A percentile compares a stretch with the other conserved stretches of the same genome.
Evolutionary conservation across 805 yeast species (phyloP).

Genomic region (Metschnikowia henanensis): DNA sequence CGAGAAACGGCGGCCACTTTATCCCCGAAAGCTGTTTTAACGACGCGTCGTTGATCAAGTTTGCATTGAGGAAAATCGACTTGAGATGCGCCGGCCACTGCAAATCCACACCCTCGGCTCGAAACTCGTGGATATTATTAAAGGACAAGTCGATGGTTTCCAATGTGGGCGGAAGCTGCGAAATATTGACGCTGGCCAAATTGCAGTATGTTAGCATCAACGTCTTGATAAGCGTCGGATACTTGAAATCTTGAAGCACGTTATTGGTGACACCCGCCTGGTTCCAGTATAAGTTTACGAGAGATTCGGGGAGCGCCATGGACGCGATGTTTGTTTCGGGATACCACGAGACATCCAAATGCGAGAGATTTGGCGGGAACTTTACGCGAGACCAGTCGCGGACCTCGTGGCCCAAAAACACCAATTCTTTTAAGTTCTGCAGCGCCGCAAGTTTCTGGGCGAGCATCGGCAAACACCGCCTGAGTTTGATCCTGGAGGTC

Average conservation of each 20-base stretch:
- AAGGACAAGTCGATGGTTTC: slow-evolving; percentile 31
- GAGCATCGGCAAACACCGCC: slow-evolving; percentile 3
- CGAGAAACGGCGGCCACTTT: slow-evolving; percentile 26
- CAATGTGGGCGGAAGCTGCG: slow-evolving; percentile 28
- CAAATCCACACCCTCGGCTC: slow-evolving; percentile 3
- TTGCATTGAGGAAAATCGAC: slow-evolving; percentile 25
- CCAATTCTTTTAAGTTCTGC: slow-evolving; percentile 23
- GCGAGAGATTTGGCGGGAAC: slow-evolving; percentile 27
- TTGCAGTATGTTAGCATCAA: slow-evolving; percentile 36
- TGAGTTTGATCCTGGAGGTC: slow-evolving; percentile 25
- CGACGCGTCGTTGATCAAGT: slow-evolving; percentile 21
- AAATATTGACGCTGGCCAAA: slow-evolving; percentile 22
- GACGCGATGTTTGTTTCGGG: slow-evolving; percentile 24
- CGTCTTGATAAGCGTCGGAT: slow-evolving; percentile 26
- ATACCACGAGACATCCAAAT: slow-evolving; percentile 40
- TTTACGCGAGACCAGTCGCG: slow-evolving; percentile 27
- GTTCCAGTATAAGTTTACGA: slow-evolving; percentile 33
- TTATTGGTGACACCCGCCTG: slow-evolving; percentile 23
- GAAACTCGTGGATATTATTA: slow-evolving; percentile 21
- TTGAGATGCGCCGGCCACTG: slow-evolving; percentile 29
- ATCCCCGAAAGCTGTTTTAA: slow-evolving; percentile 18
- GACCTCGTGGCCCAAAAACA: slow-evolving; percentile 34
- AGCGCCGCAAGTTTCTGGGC: slow-evolving; percentile 11
- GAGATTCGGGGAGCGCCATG: slow-evolving; percentile 22
- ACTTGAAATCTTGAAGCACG: slow-evolving; percentile 9